phyloP scores from a whole-genome alignment of 768 basidiomycete species.

The Pholiota molesta region DNA sequence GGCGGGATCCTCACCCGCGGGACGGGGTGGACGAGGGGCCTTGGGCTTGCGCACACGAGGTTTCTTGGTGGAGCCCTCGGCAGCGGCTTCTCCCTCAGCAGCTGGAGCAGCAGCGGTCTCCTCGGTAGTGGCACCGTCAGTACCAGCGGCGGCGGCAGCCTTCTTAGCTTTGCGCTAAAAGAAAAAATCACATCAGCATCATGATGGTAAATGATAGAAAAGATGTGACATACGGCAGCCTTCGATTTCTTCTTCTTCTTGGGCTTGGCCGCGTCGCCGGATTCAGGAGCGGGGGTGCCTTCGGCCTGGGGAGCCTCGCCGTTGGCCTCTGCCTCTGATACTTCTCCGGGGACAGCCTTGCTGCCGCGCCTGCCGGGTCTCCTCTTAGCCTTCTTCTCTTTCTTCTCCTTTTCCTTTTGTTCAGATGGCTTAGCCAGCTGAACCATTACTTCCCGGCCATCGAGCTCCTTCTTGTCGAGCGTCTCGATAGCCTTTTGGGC shows the following conservation, averaged over 20 bases:
- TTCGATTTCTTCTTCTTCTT: conserved; percentile 83
- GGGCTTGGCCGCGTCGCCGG: conserved; percentile 74
- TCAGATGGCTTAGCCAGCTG: conserved; percentile 92
- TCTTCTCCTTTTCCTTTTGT: conserved; percentile 83
- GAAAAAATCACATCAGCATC: conserved; percentile 23
- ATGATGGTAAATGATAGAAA: conserved; percentile 15
- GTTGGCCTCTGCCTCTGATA: conserved; percentile 87
- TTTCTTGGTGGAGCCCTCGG: conserved; percentile 47
- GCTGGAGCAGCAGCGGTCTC: conserved; percentile 35
- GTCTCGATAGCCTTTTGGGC: conserved; percentile 84
- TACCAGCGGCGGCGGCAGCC: conserved; percentile 35
- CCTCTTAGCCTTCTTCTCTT: conserved; percentile 78
- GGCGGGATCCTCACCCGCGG: conserved; percentile 79
- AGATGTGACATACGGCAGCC: conserved; percentile 48
- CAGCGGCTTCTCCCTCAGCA: conserved; percentile 40
- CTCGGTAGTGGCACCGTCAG: conserved; percentile 34
- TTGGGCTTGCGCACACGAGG: conserved; percentile 60
- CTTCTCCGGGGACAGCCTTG: conserved; percentile 87
- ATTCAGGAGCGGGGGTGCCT: conserved; percentile 52
- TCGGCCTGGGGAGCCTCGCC: conserved; percentile 70
- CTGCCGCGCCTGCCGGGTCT: conserved; percentile 83
- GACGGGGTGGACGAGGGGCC: conserved; percentile 61
- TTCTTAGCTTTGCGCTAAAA: conserved; percentile 61
- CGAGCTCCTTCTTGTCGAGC: conserved; percentile 88
- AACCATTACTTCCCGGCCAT: conserved; percentile 86